These are phyloP conservation scores for Diplotaxis tenuifolia DNA, from an alignment of 345 rosid species.

Conservation along the genomic window DNA sequence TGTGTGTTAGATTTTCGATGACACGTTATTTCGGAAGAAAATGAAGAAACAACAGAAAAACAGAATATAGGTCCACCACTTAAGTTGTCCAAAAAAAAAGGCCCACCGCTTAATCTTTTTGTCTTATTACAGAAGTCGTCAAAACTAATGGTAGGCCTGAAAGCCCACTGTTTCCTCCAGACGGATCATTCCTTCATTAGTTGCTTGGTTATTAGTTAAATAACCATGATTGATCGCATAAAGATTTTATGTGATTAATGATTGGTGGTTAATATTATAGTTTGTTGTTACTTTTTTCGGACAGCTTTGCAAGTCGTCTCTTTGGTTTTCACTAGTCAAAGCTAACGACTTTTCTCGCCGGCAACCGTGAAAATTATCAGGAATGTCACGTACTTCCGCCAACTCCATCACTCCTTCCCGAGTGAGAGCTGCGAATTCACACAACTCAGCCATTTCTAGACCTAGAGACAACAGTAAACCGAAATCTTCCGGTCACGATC, in stretches of 20 bases:
- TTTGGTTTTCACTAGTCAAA: constrained; percentile 31
- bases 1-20: constrained; percentile 8
- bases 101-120: constrained; percentile 21
- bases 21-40: constrained; percentile 5
- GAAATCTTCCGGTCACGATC: constrained; percentile 42
- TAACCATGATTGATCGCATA: not conserved
- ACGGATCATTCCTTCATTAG: constrained; percentile 15
- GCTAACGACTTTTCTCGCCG: constrained; percentile 32
- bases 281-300: constrained; percentile 16
- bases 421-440: constrained; percentile 39
- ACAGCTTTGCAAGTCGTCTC: constrained; percentile 25
- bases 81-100: too few relatives aligned
- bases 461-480: constrained; percentile 37
- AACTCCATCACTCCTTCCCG: constrained; percentile 43
- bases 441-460: constrained; percentile 40
- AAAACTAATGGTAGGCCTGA: constrained; percentile 20
- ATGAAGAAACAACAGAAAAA: not conserved
- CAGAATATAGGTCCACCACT: constrained; percentile 15
- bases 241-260: constrained; percentile 6
- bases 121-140: constrained; percentile 26
- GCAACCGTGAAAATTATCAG: constrained; percentile 9
- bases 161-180: constrained; percentile 22
- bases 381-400: constrained; percentile 33
- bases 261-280: constrained; percentile 10
- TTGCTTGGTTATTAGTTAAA: constrained; percentile 7